These are phyloP conservation scores for Chlamydomonas schloesseri DNA, from an alignment of 139 green algal species.

Conservation along the genomic window DNA sequence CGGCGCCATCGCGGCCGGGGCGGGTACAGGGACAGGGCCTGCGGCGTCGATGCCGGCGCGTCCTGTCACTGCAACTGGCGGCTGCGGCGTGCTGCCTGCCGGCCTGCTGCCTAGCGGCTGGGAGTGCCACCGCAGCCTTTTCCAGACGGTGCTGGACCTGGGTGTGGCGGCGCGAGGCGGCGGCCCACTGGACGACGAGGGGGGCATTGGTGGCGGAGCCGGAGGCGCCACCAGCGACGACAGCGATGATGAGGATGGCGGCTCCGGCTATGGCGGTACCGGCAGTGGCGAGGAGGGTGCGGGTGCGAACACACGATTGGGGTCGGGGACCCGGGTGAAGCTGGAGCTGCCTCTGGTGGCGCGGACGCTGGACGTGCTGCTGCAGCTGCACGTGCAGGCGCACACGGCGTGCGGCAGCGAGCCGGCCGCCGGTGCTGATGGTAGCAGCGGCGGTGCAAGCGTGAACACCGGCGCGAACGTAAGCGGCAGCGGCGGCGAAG, in stretches of 20 bases:
- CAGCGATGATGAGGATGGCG: no score
- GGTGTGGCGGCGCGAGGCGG: neutral
- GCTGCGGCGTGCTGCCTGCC: neutral
- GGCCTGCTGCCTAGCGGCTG: neutral
- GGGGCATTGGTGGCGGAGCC: neutral
- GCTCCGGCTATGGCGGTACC: neutral
- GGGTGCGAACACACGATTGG: neutral
- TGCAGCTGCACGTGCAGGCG: slow-evolving; percentile 22
- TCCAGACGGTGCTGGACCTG: slow-evolving; percentile 15
- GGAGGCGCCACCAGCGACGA: neutral
- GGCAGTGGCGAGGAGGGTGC: neutral
- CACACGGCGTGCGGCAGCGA: neutral
- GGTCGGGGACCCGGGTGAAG: no score
- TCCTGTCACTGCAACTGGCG: no score
- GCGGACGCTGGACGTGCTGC: slow-evolving; percentile 17
- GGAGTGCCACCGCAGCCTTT: slow-evolving; percentile 31
- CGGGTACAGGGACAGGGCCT: no score
- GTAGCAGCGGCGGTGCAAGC: no score
- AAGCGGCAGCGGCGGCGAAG: no score
- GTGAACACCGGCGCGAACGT: no score
- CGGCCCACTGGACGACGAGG: no score
- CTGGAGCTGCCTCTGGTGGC: slow-evolving; percentile 34
- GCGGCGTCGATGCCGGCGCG: no score
- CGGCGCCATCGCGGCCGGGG: no score
- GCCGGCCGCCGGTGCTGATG: neutral